These are phyloP conservation scores for Neonectria ditissima DNA, from an alignment of 2,329 filamentous ascomycete genomes.

Conservation along the genomic window DNA sequence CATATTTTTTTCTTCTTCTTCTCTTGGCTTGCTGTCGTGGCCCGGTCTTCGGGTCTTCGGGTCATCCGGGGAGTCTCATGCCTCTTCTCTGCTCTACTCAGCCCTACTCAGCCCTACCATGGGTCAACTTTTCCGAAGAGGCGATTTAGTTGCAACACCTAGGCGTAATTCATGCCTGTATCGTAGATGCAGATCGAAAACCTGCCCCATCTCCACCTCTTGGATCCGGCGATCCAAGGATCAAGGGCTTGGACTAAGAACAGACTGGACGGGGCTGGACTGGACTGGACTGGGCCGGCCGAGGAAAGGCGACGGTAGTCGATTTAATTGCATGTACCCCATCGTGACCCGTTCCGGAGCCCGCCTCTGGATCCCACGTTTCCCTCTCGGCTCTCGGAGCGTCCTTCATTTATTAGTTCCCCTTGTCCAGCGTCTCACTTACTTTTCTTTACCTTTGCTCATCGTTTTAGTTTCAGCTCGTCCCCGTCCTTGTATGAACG, in stretches of 20 bases:
- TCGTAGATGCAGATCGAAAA: neutral
- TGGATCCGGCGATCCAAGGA: conserved; percentile 7
- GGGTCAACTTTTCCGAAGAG: neutral
- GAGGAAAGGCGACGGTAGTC: conserved; percentile 2
- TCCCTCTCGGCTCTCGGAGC: conserved; percentile 9
- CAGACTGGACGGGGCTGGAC: conserved; percentile 10
- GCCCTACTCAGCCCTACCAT: neutral
- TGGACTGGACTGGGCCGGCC: neutral
- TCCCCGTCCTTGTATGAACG: neutral
- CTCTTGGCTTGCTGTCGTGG: neutral
- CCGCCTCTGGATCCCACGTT: conserved; percentile 11
- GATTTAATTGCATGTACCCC: conserved; percentile 22
- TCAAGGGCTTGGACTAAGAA: conserved; percentile 10
- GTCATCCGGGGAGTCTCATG: conserved; percentile 2
- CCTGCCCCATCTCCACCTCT: conserved; percentile 18
- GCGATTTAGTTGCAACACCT: conserved; percentile 1
- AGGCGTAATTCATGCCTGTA: neutral
- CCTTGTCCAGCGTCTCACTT: neutral
- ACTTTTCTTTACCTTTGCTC: neutral
- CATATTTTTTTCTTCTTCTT: neutral
- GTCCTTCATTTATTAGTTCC: conserved; percentile 3
- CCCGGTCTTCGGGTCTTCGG: neutral
- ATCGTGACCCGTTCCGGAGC: conserved; percentile 24
- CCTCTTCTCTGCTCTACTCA: neutral
- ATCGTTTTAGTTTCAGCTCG: neutral